Evolutionary conservation across 208 protist species (phyloP), one percentile per base, ranked within the genome.

Genomic region (Phytomonas sp.): DNA sequence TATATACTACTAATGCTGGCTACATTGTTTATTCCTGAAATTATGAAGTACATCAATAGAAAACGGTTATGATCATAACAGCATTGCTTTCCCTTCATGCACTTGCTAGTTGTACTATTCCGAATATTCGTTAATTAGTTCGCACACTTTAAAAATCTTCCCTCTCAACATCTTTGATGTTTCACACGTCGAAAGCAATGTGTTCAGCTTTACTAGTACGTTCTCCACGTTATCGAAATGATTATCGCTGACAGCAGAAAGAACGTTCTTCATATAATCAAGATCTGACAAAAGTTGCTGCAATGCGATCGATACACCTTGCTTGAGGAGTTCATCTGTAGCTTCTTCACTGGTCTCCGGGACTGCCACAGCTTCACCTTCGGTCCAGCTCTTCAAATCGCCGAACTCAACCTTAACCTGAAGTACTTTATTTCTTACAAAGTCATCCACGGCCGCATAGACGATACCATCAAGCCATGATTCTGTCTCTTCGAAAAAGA

Each of bases 181-280:
- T 40, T 40, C 36, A 4, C 37, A 63, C 6, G 69, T 69, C 31
- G 76, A 32, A 6, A 73, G 65, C 15, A 85, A 46, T n/a, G 77
- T 74, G 26, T 81, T 82, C 9, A 94, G 26, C 4, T 60, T 67
- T 8, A 61, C 67, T 60, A 89, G 67, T 9, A 85, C 68, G 5
- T 46, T 51, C 37, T 91, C 81, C 23, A 94, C 71, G 15, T 61
- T 68, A 15, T 81, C 76, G 46, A 88, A 84, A 28, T 79, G 77
- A 37, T 89, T 81, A 36, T 92, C 89, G 37, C 85, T 92, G 28
- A 95, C 89, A 5, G 87, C 89, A 13, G 81, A 78, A 20, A 95
- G 70, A 30, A 95, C 79, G 67, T 88, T 91, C 51, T 75, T 77
- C 34, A 95, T 34, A 71, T 95, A 92, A 26, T 83, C 81, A 17